Base-by-base conservation (phyloP, 2,329 filamentous ascomycete genomes). In the Thielaviopsis ethacetica region DNA sequence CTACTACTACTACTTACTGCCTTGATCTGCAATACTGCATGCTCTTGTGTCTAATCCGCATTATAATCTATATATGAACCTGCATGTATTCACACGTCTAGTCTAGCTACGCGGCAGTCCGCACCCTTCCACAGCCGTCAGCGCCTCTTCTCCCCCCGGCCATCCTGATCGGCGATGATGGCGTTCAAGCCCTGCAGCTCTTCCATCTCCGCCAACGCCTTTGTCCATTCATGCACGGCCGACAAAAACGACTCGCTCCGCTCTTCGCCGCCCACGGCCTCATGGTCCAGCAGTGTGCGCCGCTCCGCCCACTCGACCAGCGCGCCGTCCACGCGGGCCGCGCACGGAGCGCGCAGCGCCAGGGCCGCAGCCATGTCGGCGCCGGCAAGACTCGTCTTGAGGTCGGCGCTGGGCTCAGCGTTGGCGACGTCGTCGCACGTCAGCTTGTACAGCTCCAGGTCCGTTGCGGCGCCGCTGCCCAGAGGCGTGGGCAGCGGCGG, bases 161-260 rank as follows among this genome's bases (percentile, higher is more conserved):
- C 44, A 10, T 49, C 44, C n/a, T 49, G 44, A 24, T 30, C 44
- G 21, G 49, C 22, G 21, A 52, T 50, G 22, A 58, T 19, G 6
- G 57, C 22, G 27, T 44, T 53, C 12, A 58, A 26, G 21, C 27
- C 17, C 51, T 53, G 52, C 21, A 63, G 26, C 41, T 75, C 70
- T 63, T 74, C 71, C 59, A 93, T 68, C 26, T 83, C 80, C 0
- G 85, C 85, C 60, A 94, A 75, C 62, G 79, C 80, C 63, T 78
- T 77, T 52, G 91, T 70, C 83, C 87, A 91, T 44, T 71, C 73
- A 64, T 86, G 81, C 22, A 91, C 75, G 0, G 82, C 80, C 0
- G 82, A 80, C 0, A 80, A 83, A 66, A 86, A 87, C 66, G 94
- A 86, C 65, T 81, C 77, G 65, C 79, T 77, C 2, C 82, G 73